Evolutionary conservation across 2,329 filamentous ascomycete genomes (phyloP), one percentile per base, ranked within the genome.

Genomic region (Chlorencoelia australis): DNA sequence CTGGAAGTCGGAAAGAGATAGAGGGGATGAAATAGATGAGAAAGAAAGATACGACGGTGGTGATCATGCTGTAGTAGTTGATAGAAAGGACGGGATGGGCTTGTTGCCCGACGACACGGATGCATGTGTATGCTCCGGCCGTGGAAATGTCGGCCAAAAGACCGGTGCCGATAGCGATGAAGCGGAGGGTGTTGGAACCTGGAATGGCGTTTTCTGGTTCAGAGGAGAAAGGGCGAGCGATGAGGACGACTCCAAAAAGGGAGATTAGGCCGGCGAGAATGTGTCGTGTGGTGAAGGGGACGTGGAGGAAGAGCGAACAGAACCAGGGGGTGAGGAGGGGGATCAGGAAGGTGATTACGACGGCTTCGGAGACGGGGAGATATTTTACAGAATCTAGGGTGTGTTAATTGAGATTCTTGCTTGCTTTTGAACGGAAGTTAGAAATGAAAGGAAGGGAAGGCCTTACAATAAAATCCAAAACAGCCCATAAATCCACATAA

Each of bases 41-140:
- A 64, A 6, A 64, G 2, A 70, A 52, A 28, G 79, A 79, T 24
- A 91, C 75, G 2, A 87, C 51, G 0, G 75, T 80, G 45, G 78
- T 81, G 59, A 76, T 77, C 0, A 67, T 63, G 2, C 79, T 75
- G 50, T 94, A 94, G 58, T 88, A 93, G 49, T 84, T 91, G 35
- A 94, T 84, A 2, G 75, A 82, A 40, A 94, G 78, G n/a, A 94
- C 65, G 0, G 87, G 75, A 54, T 94, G 86, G 0, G 83, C 82
- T 18, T 83, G 72, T 48, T 75, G 74, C 10, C 88, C 87, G 42
- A 94, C 89, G 59, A 80, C 76, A 11, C 86, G 71, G 44, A 94
- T 81, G 0, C 74, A 74, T 0, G 78, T 85, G 51, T 79, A 88
- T 3, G 85, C 84, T 2, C 73, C 73, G 0, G 83, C 75, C 6